Conservation (phyloP, 179 eudicot genomes). For the Monotropa hypopitys region DNA sequence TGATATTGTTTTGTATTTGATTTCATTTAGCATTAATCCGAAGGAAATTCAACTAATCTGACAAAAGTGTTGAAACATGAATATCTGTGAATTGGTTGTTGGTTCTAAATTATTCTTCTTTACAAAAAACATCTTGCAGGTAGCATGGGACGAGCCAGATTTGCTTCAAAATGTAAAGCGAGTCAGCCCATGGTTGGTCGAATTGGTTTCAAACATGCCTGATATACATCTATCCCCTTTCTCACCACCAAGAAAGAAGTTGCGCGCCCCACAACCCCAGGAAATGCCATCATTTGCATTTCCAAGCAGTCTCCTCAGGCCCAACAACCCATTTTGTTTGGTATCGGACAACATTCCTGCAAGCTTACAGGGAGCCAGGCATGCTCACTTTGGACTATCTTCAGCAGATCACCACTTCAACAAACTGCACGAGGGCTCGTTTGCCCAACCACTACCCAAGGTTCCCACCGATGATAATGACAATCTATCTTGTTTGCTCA, state of each 20-base stretch:
- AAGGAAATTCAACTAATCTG: too few species aligned
- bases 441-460: slow-evolving; percentile 15
- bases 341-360: slow-evolving; percentile 55
- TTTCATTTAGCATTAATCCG: not conserved
- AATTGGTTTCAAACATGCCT: slow-evolving; percentile 70
- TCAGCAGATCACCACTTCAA: slow-evolving; percentile 36
- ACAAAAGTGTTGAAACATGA: not conserved
- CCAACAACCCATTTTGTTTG: slow-evolving; percentile 44
- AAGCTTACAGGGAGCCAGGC: slow-evolving; percentile 99
- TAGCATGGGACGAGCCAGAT: slow-evolving; percentile 94
- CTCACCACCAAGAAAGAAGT: slow-evolving; percentile 82
- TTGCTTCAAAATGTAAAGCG: slow-evolving; percentile 79
- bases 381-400: slow-evolving; percentile 56
- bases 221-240: slow-evolving; percentile 58
- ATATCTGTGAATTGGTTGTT: not conserved
- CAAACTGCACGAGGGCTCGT: slow-evolving; percentile 42
- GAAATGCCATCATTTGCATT: slow-evolving; percentile 40
- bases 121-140: slow-evolving; percentile 28
- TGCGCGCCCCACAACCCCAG: slow-evolving; percentile 55
- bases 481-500: slow-evolving; percentile 39
- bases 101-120: not conserved
- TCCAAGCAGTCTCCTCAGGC: slow-evolving; percentile 38
- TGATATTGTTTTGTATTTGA: not conserved
- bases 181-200: slow-evolving; percentile 93
- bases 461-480: slow-evolving; percentile 20